Conservation (phyloP, 768 basidiomycete species). For the Russula emetica region DNA sequence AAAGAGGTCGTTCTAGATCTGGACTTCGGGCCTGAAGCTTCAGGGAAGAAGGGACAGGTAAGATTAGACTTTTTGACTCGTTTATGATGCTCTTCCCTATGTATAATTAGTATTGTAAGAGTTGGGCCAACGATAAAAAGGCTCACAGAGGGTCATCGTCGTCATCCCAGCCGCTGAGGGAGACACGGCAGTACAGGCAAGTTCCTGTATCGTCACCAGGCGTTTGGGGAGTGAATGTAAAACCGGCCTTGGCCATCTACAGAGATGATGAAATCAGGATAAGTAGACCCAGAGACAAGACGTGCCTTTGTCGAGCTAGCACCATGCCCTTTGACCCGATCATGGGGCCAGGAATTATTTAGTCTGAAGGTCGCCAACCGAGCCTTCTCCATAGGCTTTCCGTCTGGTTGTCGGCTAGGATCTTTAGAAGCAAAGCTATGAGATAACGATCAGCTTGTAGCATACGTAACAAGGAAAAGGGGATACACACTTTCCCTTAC, state of each 20-base stretch:
- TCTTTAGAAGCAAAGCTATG: constrained; percentile 57
- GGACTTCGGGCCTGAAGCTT: constrained; percentile 25
- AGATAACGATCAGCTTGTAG: background rate
- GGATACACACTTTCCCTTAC: constrained; percentile 49
- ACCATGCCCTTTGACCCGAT: constrained; percentile 53
- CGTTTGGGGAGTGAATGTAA: constrained; percentile 68
- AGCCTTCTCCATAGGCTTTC: constrained; percentile 67
- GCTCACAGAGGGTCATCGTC: constrained; percentile 85
- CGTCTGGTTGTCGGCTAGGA: constrained; percentile 58
- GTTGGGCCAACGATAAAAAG: constrained; percentile 4
- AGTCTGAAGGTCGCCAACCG: constrained; percentile 60
- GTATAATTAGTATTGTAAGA: constrained; percentile 15
- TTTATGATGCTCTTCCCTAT: constrained; percentile 70
- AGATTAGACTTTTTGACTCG: constrained; percentile 50
- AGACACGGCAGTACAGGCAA: constrained; percentile 79
- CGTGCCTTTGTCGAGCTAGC: constrained; percentile 68
- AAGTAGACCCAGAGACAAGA: background rate
- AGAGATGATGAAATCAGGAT: constrained; percentile 12
- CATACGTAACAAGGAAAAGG: background rate
- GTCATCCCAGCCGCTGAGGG: constrained; percentile 81
- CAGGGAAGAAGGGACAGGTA: constrained; percentile 44
- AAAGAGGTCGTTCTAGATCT: constrained; percentile 29
- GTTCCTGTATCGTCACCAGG: constrained; percentile 73
- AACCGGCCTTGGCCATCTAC: constrained; percentile 88
- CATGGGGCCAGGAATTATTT: constrained; percentile 65